Conservation (phyloP, 75 land plant species). For the Pinus tabuliformis region DNA sequence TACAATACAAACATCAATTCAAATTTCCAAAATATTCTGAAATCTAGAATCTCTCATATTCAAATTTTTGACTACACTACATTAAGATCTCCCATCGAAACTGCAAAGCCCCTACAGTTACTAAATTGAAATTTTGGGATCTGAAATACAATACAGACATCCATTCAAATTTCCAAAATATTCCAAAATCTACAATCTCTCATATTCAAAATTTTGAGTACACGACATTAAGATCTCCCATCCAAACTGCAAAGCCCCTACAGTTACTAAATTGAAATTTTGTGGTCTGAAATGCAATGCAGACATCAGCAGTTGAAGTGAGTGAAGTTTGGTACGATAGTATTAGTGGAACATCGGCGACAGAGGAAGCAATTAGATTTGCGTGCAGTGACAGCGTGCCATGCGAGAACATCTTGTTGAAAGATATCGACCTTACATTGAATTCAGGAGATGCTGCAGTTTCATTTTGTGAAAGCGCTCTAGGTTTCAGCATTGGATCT, state of each 20-base stretch:
- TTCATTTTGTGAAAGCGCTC: conserved; percentile 26
- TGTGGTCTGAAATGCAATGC: not conserved
- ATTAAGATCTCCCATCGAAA: too few relatives aligned
- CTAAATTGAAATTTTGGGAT: too few relatives aligned
- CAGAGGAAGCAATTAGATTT: conserved; percentile 62
- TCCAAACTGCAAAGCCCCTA: too few relatives aligned
- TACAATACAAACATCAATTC: too few relatives aligned
- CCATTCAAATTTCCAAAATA: too few relatives aligned
- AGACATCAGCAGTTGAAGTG: conserved; percentile 86
- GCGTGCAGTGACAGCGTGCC: conserved; percentile 88
- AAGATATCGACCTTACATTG: conserved; percentile 39
- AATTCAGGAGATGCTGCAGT: conserved; percentile 30
- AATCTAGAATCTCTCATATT: too few relatives aligned
- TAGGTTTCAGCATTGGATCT: conserved; percentile 19
- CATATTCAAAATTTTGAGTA: too few relatives aligned
- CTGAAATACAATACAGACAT: not conserved
- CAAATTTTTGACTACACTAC: not conserved
- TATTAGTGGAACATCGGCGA: conserved; percentile 75
- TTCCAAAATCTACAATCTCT: too few relatives aligned
- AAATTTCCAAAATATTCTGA: too few relatives aligned
- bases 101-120: too few relatives aligned
- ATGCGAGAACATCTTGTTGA: conserved; percentile 64
- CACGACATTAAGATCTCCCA: too few relatives aligned
- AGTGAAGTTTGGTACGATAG: conserved; percentile 70
- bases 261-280: too few relatives aligned